phyloP scores from a whole-genome alignment of 208 protist species.

The Leishmania arabica region DNA sequence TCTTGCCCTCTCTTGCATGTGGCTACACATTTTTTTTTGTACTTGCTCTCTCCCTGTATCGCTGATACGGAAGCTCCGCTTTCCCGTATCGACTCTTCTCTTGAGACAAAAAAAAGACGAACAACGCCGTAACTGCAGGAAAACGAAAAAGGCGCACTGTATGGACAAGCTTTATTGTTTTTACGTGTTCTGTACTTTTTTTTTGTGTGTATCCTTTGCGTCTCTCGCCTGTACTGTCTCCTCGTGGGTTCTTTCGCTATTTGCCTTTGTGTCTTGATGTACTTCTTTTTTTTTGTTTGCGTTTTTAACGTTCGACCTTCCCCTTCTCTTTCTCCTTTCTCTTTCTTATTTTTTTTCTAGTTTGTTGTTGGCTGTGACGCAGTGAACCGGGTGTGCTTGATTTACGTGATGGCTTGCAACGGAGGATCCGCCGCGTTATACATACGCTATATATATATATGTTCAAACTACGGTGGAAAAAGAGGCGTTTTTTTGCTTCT shows the following conservation, averaged over 20 bases:
- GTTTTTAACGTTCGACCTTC: neutral
- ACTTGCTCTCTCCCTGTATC: constrained; percentile 9
- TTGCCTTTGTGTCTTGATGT: neutral
- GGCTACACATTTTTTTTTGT: neutral
- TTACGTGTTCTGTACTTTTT: neutral
- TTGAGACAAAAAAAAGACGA: neutral
- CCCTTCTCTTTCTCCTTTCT: neutral
- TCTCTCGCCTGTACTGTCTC: constrained; percentile 6
- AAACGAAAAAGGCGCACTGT: neutral
- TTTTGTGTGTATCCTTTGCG: neutral
- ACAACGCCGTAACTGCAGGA: neutral
- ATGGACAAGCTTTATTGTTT: neutral
- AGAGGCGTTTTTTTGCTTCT: neutral
- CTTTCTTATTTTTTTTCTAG: neutral
- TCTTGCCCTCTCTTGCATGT: neutral
- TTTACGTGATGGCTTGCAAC: neutral
- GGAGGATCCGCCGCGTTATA: neutral
- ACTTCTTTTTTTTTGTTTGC: neutral
- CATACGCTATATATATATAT: constrained; percentile 8
- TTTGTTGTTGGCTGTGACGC: neutral
- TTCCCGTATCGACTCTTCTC: constrained; percentile 1
- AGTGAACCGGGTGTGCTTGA: neutral
- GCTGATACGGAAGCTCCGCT: constrained; percentile 3
- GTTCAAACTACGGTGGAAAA: neutral
- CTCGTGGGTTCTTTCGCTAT: neutral